Percentiles rank a stretch among this genome's conserved stretches.
Conservation (phyloP, 805 yeast species). For the Pichia cabralensis region DNA sequence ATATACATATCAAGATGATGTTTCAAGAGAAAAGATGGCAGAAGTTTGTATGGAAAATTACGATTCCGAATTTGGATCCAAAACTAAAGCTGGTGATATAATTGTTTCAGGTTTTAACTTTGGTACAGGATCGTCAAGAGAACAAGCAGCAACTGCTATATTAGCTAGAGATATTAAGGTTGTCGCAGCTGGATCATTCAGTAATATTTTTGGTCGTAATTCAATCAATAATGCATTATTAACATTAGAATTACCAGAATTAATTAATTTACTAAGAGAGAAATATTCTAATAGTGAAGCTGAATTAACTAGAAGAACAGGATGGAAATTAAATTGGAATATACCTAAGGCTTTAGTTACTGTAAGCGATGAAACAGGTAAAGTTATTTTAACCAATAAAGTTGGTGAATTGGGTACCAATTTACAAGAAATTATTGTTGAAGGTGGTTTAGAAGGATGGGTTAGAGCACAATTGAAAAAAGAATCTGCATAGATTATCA, state of each 20-base stretch:
- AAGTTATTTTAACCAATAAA: constrained; percentile 64
- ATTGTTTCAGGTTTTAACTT: constrained; percentile 88
- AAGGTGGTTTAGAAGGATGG: constrained; percentile 99
- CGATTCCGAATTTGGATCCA: constrained; percentile 76
- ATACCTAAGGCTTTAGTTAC: constrained; percentile 75
- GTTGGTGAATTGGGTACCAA: constrained; percentile 95
- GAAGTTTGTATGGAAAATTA: constrained; percentile 99
- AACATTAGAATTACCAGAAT: constrained; percentile 86
- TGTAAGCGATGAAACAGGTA: constrained; percentile 57
- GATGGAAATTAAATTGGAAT: constrained; percentile 89
- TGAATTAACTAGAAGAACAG: constrained; percentile 89
- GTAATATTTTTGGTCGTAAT: constrained; percentile 93
- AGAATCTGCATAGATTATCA: too few relatives aligned
- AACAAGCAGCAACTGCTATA: constrained; percentile 98
- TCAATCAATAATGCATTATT: constrained; percentile 92
- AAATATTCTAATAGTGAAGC: constrained; percentile 37
- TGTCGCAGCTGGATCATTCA: constrained; percentile 95
- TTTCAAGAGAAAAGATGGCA: constrained; percentile 92
- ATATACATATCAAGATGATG: constrained; percentile 97
- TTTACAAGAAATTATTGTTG: constrained; percentile 90
- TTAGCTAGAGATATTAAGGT: constrained; percentile 87
- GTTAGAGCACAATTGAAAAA: constrained; percentile 59
- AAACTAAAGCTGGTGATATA: constrained; percentile 78
- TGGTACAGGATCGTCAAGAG: constrained; percentile 98
- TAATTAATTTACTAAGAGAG: constrained; percentile 68